Base-by-base conservation (phyloP, 2,329 filamentous ascomycete genomes). In the Pseudocercospora crystallina region DNA sequence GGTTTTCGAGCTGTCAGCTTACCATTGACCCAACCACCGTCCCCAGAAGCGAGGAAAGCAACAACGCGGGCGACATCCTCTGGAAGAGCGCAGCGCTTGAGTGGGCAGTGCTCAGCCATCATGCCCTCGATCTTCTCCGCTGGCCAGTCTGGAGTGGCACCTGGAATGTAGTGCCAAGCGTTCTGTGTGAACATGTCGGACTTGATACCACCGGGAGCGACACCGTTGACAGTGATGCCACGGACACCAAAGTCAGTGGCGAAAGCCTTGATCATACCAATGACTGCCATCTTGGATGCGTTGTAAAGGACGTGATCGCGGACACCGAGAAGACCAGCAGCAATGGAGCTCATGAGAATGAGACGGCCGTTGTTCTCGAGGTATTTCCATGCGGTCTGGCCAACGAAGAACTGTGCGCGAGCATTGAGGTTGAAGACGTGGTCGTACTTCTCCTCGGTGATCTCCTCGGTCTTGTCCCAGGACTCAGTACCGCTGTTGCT, bases 401-500 rank as follows among this genome's bases (percentile, higher is more conserved):
- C 86, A 45, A 90, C 85, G 69, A 90, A 89, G 76, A 89, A 89
- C 71, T 89, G 84, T 40, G 83, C 84, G 8, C 83, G 75, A 5
- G 84, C 80, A 71, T 87, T 87, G 67, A 87, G 71, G 72, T 75
- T 77, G 75, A 87, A 86, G 58, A 87, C 83, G 55, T 84, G 82
- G 68, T 88, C 84, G 66, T 82, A 87, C 71, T 86, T 84, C 73
- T 87, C 84, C 67, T 84, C 81, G 4, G 81, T 76, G 51, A 87
- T 83, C 61, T 86, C 82, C 72, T 84, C 81, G 53, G 84, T 79
- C 69, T 84, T 82, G 56, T 84, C 82, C 76, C 86, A 87, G 39
- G 76, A 80, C 65, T 86, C 84, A 47, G 85, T 83, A 42, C 84
- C 78, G 13, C 70, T 71, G 69, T 79, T 79, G 70, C 69, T 73